Conservation (phyloP, 371 early-diverging fungal species). For the Amoeboaphelidium protococcarum region DNA sequence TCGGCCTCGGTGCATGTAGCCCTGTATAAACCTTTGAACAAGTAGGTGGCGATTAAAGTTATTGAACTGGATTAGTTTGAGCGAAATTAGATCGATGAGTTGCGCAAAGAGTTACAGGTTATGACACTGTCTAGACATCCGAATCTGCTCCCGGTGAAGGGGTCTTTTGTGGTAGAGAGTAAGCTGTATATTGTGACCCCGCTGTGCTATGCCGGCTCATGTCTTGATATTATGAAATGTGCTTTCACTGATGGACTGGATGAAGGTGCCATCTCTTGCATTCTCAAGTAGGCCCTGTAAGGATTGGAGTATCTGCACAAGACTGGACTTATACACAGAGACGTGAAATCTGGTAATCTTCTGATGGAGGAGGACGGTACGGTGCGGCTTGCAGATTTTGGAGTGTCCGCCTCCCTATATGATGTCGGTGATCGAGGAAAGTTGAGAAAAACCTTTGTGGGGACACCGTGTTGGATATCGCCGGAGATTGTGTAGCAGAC, state of each 20-base stretch:
- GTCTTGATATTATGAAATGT: background rate
- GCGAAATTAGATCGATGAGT: background rate
- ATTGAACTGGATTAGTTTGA: background rate
- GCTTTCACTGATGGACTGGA: background rate
- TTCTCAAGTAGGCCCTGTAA: slow-evolving; percentile 3
- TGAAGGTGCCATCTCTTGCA: background rate
- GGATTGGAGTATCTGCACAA: slow-evolving; percentile 7
- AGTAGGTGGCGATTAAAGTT: background rate
- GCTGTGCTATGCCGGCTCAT: background rate
- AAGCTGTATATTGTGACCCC: slow-evolving; percentile 1
- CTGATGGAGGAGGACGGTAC: slow-evolving; percentile 3
- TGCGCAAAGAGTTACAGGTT: slow-evolving; percentile 1
- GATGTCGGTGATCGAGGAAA: background rate
- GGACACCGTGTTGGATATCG: slow-evolving; percentile 7
- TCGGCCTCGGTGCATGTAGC: too few relatives aligned
- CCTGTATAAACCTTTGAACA: too few relatives aligned
- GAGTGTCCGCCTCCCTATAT: slow-evolving; percentile 1
- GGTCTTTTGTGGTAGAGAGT: background rate
- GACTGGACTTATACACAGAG: slow-evolving; percentile 7
- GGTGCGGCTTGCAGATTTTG: slow-evolving; percentile 8
- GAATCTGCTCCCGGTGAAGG: background rate
- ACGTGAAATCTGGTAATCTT: slow-evolving; percentile 8
- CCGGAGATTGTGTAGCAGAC: slow-evolving; percentile 7
- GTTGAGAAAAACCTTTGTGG: slow-evolving; percentile 2
- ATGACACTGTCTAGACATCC: slow-evolving; percentile 1